These are phyloP conservation scores for Fusarium protoensiforme DNA, from an alignment of 2,329 filamentous ascomycete genomes.

Conservation along the genomic window DNA sequence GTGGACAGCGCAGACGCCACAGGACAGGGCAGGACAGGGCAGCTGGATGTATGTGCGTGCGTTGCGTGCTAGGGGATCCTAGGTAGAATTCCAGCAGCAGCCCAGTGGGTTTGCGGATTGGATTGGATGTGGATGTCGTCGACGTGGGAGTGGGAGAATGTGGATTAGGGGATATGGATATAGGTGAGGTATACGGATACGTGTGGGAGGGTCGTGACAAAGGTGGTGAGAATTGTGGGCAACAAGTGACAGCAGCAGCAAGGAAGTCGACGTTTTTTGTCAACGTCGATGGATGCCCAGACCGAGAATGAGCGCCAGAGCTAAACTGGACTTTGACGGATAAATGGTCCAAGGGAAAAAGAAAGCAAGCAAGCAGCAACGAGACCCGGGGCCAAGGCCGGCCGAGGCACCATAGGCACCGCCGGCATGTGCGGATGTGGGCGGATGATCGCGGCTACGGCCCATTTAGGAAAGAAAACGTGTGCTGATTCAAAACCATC, in stretches of 20 bases:
- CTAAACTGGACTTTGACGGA: background rate
- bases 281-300: background rate
- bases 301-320: background rate
- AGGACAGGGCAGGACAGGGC: constrained; percentile 20
- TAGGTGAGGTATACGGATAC: background rate
- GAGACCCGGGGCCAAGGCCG: background rate
- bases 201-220: constrained; percentile 12
- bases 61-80: background rate
- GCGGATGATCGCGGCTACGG: background rate
- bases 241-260: background rate
- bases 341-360: background rate
- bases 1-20: constrained; percentile 26
- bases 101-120: no score
- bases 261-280: background rate
- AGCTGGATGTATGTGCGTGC: background rate
- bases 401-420: background rate
- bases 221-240: constrained; percentile 1
- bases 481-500: background rate
- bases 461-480: background rate
- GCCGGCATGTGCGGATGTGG: constrained; percentile 25
- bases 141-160: constrained; percentile 15
- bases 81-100: constrained; percentile 9
- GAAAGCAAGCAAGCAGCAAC: background rate
- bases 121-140: constrained; percentile 15
- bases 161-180: constrained; percentile 21